These are phyloP conservation scores for Penicillium arizonense DNA, from an alignment of 495 filamentous ascomycete genomes.

Conservation along the genomic window DNA sequence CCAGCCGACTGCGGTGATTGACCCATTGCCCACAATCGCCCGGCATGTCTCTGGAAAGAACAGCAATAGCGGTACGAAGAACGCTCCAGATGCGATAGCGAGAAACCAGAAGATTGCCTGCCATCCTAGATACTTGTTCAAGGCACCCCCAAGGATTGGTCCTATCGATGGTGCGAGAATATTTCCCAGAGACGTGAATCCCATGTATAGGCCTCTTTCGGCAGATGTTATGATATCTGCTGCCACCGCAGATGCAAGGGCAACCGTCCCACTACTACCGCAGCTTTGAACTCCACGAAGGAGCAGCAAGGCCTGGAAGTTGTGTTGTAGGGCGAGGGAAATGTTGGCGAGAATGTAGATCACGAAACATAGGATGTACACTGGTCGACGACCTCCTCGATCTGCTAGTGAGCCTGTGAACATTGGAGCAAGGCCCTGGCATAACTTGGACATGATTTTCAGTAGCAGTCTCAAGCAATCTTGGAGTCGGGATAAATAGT, in stretches of 20 bases:
- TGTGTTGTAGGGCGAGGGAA: conserved; percentile 44
- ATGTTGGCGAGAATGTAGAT: conserved; percentile 50
- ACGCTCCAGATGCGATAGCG: conserved; percentile 49
- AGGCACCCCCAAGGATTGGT: conserved; percentile 62
- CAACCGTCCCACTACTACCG: conserved; percentile 48
- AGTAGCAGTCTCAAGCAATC: background rate
- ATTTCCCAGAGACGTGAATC: conserved; percentile 31
- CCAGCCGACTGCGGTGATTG: conserved; percentile 19
- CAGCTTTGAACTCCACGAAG: conserved; percentile 50
- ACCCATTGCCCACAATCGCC: conserved; percentile 43
- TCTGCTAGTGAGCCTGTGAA: conserved; percentile 52
- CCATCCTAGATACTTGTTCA: conserved; percentile 68
- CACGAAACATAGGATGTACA: conserved; percentile 44
- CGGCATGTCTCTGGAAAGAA: conserved; percentile 46
- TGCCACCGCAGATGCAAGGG: conserved; percentile 43
- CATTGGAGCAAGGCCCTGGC: conserved; percentile 49
- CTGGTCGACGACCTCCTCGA: conserved; percentile 45
- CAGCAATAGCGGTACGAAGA: conserved; percentile 27
- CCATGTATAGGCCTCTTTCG: conserved; percentile 51
- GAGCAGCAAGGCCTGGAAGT: conserved; percentile 42
- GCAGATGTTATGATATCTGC: conserved; percentile 44
- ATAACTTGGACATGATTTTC: conserved; percentile 29
- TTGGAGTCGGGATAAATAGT: background rate
- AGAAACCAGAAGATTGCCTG: conserved; percentile 75
- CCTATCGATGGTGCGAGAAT: conserved; percentile 45